A percentile compares a stretch with the other conserved stretches of the same genome.
These are phyloP conservation scores for Nakaseomyces kungkrabaensis DNA, from an alignment of 1,139 yeast genomes.

Conservation along the genomic window DNA sequence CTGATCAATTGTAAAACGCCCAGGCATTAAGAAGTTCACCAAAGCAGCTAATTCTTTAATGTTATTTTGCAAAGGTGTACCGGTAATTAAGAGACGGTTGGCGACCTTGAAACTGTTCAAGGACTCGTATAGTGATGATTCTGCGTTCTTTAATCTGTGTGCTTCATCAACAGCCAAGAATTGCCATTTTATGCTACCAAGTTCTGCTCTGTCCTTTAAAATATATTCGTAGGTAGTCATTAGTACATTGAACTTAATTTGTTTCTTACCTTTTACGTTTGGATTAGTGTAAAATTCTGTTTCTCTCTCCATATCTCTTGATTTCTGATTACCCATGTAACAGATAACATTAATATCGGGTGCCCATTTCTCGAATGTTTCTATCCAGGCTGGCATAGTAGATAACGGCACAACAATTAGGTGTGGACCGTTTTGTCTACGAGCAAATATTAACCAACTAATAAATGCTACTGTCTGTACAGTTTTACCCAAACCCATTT, in stretches of 20 bases:
- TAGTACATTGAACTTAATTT: slow-evolving; percentile 78
- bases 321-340: slow-evolving; percentile 83
- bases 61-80: slow-evolving; percentile 95
- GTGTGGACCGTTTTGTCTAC: slow-evolving; percentile 96
- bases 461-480: slow-evolving; percentile 93
- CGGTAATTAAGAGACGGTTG: slow-evolving; percentile 85
- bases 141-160: slow-evolving; percentile 89
- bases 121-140: slow-evolving; percentile 84
- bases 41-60: slow-evolving; percentile 92
- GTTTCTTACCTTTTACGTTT: slow-evolving; percentile 35
- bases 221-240: slow-evolving; percentile 94
- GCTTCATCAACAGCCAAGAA: slow-evolving; percentile 98
- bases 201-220: slow-evolving; percentile 70
- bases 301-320: slow-evolving; percentile 74
- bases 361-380: slow-evolving; percentile 95
- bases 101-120: slow-evolving; percentile 71
- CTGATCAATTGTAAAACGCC: slow-evolving; percentile 77
- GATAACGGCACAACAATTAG: slow-evolving; percentile 91
- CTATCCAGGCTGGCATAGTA: slow-evolving; percentile 98
- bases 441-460: slow-evolving; percentile 87
- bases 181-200: slow-evolving; percentile 87
- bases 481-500: slow-evolving; percentile 98
- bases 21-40: slow-evolving; percentile 94
- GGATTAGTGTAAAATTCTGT: slow-evolving; percentile 68
- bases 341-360: slow-evolving; percentile 91